A percentile compares a stretch with the other conserved stretches of the same genome.
Conservation (phyloP, 73 alveolate genomes). For the Paramecium octaurelia region DNA sequence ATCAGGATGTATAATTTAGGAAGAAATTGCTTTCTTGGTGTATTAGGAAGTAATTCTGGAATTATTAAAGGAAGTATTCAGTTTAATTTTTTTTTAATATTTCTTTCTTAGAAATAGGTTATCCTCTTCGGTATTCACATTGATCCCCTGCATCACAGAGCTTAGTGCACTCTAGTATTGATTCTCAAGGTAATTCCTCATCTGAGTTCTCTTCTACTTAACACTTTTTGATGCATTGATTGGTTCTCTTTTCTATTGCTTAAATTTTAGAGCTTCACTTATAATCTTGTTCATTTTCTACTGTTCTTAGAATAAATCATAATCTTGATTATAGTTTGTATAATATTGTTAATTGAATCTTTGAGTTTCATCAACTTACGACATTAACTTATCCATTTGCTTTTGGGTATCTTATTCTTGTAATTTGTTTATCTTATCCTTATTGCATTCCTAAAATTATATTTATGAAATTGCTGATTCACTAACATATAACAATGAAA, state of each 20-base stretch:
- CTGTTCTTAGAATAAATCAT: neutral
- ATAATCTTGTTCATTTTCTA: neutral
- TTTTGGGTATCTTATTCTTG: neutral
- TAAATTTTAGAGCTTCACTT: neutral
- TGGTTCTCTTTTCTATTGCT: neutral
- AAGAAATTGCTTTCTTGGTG: neutral
- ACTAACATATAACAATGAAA: neutral
- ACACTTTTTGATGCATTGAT: neutral
- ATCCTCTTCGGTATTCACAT: neutral
- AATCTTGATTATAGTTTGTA: neutral
- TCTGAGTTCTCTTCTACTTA: neutral
- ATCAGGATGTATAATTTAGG: neutral
- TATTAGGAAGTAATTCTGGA: neutral
- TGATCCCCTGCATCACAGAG: neutral
- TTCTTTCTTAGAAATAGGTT: neutral
- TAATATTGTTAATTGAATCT: neutral
- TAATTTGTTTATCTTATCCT: neutral
- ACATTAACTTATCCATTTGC: neutral
- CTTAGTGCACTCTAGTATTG: neutral
- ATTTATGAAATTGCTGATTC: constrained; percentile 1
- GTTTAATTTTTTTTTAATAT: neutral
- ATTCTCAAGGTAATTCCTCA: neutral
- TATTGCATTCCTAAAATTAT: neutral
- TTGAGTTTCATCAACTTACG: neutral
- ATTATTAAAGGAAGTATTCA: neutral